Evolutionary conservation across 2,329 filamentous ascomycete species (phyloP).

Genomic region (Colletotrichum sp.): DNA sequence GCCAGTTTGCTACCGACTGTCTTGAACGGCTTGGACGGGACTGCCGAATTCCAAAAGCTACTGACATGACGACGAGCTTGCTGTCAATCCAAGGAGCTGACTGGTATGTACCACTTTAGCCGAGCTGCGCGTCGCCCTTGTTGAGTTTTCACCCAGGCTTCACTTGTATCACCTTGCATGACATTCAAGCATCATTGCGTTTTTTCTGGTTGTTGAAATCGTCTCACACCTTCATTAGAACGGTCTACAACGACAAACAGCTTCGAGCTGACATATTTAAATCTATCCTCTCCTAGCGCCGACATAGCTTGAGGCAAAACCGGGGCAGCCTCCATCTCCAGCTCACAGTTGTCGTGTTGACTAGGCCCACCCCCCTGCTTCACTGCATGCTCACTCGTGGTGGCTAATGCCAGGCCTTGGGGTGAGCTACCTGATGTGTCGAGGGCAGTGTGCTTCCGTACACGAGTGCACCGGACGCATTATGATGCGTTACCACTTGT

Average conservation of each 20-base stretch:
- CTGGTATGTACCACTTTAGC: constrained; percentile 14
- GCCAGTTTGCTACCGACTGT: constrained; percentile 16
- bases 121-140: neutral
- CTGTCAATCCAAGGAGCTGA: constrained; percentile 3
- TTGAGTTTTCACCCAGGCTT: constrained; percentile 6
- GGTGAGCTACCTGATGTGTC: neutral
- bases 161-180: constrained; percentile 3
- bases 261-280: neutral
- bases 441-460: neutral
- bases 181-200: neutral
- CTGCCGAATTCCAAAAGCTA: constrained; percentile 22
- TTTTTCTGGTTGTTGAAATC: neutral
- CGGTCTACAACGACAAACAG: neutral
- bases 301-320: neutral
- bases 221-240: neutral
- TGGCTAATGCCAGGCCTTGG: neutral
- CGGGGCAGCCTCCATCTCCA: neutral
- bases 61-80: neutral
- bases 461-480: neutral
- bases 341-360: neutral
- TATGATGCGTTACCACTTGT: neutral
- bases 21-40: constrained; percentile 24
- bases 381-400: neutral
- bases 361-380: neutral
- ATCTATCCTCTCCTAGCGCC: neutral